These are phyloP conservation scores for Cornus suecica DNA, from an alignment of 148 eudicot species.

Conservation along the genomic window DNA sequence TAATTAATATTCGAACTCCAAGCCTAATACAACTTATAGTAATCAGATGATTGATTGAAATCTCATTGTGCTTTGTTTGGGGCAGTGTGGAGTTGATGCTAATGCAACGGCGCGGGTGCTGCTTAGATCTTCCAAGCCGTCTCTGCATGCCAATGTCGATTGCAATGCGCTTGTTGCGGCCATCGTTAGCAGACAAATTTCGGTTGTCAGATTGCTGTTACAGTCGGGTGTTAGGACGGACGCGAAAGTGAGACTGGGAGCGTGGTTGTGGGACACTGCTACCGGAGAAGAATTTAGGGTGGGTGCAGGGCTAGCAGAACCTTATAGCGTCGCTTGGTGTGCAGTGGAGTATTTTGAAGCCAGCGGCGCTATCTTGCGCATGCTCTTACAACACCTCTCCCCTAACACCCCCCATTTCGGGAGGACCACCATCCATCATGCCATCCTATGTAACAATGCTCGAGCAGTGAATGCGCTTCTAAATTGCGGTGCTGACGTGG, in stretches of 20 bases:
- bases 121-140: slow-evolving; percentile 63
- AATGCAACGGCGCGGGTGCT: slow-evolving; percentile 55
- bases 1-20: too few species aligned
- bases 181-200: slow-evolving; percentile 48
- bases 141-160: slow-evolving; percentile 53
- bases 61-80: background rate
- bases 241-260: slow-evolving; percentile 52
- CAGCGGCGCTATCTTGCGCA: slow-evolving; percentile 46
- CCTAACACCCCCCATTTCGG: slow-evolving; percentile 58
- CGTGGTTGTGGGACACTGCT: slow-evolving; percentile 67
- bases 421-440: slow-evolving; percentile 62
- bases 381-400: slow-evolving; percentile 47
- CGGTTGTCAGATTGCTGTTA: slow-evolving; percentile 49
- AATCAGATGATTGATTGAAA: background rate
- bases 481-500: slow-evolving; percentile 44
- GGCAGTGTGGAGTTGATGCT: slow-evolving; percentile 59
- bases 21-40: too few species aligned
- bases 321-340: slow-evolving; percentile 56
- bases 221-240: slow-evolving; percentile 45
- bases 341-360: slow-evolving; percentile 75
- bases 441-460: slow-evolving; percentile 52
- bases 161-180: slow-evolving; percentile 70
- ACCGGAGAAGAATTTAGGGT: slow-evolving; percentile 69
- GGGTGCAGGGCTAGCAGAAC: slow-evolving; percentile 73
- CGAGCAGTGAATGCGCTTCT: slow-evolving; percentile 42